Conservation (phyloP, 257 asterid species). For the Solanum ossicruentum region DNA sequence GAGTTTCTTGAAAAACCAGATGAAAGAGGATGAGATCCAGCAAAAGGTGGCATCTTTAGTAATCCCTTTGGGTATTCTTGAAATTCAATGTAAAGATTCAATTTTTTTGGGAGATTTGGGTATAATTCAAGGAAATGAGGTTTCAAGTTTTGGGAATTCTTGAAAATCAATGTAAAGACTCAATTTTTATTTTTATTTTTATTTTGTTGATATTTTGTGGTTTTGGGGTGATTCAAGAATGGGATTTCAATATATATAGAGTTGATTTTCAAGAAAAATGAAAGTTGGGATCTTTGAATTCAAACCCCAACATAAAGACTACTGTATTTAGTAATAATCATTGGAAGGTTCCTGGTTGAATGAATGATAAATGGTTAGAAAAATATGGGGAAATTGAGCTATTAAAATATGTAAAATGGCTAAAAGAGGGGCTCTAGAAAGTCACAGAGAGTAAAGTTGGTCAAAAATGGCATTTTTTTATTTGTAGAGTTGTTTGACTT, state of each 20-base stretch:
- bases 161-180: neutral
- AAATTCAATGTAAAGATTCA: neutral
- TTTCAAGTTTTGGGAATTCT: neutral
- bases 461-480: neutral
- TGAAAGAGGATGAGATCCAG: conserved; percentile 22
- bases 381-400: neutral
- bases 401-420: neutral
- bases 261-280: neutral
- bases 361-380: neutral
- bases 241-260: neutral
- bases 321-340: neutral
- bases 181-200: neutral
- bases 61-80: neutral
- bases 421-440: neutral
- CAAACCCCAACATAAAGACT: neutral
- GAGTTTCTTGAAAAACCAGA: conserved; percentile 8
- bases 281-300: neutral
- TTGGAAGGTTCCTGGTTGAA: neutral
- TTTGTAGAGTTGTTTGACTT: neutral
- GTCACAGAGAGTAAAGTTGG: neutral
- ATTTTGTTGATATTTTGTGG: neutral
- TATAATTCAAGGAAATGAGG: neutral
- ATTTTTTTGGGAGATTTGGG: neutral
- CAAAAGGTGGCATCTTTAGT: conserved; percentile 58
- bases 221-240: neutral